A percentile compares a stretch with the other conserved stretches of the same genome.
Evolutionary conservation across 2,329 filamentous ascomycete genomes (phyloP).

Genomic region (Colletotrichum sojae): DNA sequence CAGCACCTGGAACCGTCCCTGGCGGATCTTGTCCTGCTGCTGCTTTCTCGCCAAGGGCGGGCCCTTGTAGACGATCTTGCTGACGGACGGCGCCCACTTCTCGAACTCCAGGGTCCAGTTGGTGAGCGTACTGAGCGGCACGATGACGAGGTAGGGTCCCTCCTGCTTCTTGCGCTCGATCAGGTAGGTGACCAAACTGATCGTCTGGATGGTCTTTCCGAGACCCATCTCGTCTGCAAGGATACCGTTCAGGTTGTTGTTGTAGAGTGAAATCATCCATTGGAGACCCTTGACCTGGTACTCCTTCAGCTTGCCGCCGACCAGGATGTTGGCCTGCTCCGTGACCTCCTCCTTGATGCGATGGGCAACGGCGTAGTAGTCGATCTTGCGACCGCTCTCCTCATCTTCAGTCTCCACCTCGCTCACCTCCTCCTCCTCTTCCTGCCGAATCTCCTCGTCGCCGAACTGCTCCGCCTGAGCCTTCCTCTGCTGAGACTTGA

Average conservation of each 20-base stretch:
- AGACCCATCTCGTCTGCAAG: slow-evolving; percentile 99
- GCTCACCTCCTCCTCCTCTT: slow-evolving; percentile 77
- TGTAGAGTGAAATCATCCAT: slow-evolving; percentile 99
- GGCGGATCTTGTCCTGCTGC: slow-evolving; percentile 94
- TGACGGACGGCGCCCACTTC: slow-evolving; percentile 94
- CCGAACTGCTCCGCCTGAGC: slow-evolving; percentile 82
- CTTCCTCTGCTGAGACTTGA: slow-evolving; percentile 92
- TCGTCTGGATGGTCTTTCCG: slow-evolving; percentile 99
- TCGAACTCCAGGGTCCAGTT: slow-evolving; percentile 99
- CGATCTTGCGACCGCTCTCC: slow-evolving; percentile 84
- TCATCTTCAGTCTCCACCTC: slow-evolving; percentile 79
- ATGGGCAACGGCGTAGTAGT: slow-evolving; percentile 99
- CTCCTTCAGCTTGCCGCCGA: slow-evolving; percentile 94
- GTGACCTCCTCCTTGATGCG: slow-evolving; percentile 93
- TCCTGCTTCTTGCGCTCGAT: slow-evolving; percentile 95
- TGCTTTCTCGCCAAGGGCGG: slow-evolving; percentile 89
- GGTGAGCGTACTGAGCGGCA: slow-evolving; percentile 94
- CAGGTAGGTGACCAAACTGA: slow-evolving; percentile 96
- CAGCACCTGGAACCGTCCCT: slow-evolving; percentile 94
- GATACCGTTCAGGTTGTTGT: slow-evolving; percentile 99
- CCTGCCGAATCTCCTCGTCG: slow-evolving; percentile 67
- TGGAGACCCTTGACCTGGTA: slow-evolving; percentile 99
- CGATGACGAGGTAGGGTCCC: slow-evolving; percentile 95
- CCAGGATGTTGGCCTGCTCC: slow-evolving; percentile 85
- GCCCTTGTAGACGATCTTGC: slow-evolving; percentile 95